Evolutionary conservation across 2,329 filamentous ascomycete species (phyloP), one percentile per base, ranked within the genome.

Genomic region (Ophiocordyceps sinensis): DNA sequence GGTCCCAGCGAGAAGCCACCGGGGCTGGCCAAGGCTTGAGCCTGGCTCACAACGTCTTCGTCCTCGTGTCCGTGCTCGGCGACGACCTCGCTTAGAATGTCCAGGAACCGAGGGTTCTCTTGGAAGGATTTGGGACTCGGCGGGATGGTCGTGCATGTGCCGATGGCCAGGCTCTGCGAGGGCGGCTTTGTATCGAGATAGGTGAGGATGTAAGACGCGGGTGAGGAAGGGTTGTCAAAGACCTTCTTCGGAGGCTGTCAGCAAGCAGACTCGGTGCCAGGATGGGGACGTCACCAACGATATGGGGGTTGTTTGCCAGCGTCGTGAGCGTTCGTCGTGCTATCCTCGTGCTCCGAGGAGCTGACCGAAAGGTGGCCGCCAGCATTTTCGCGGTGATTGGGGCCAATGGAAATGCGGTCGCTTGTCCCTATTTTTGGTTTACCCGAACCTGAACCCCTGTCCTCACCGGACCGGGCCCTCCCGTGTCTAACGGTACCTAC

Each of bases 121-220:
- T 56, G 61, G 51, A 83, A 79, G 19, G 73, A 70, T 32, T 63
- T 59, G 4, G 79, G 75, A 0, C 74, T 79, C 1, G 77, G 77
- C 2, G 77, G 77, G n/a, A 79, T 46, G 14, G 60, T 51, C 6
- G 70, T 72, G 0, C 75, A 72, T 2, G 67, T 73, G 38, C 79
- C 79, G 44, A 83, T 72, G 13, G 76, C 67, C 17, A 82, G 60
- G 26, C 56, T 54, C 6, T 62, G 54, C 4, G 62, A 70, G 0
- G 77, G 77, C 2, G 77, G 75, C 13, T 65, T 58, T 32, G 68
- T 71, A 31, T 74, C 66, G 43, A 82, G 73, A 47, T 75, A 73
- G 35, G 73, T 73, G 28, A 83, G 67, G 28, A 77, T 60, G 52
- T 78, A 66, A 2, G 61, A 60, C 32, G 64, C 61, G 1, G 67